Evolutionary conservation across 441 rosid species (phyloP).

Genomic region (Eugenia klotzschiana): DNA sequence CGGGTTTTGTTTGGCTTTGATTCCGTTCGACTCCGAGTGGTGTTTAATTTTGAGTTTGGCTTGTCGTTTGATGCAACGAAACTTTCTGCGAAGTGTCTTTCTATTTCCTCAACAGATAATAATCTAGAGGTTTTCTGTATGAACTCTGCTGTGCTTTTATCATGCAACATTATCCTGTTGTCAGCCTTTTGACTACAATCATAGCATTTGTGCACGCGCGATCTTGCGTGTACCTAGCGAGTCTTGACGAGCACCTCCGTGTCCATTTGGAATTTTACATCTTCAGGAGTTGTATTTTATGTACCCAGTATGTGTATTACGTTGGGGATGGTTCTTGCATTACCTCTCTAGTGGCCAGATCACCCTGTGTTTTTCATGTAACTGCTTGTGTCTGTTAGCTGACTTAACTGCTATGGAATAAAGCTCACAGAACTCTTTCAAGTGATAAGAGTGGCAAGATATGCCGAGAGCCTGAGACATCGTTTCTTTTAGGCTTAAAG

Average conservation of each 20-base stretch:
- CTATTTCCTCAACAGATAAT: neutral
- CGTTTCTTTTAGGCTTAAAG: neutral
- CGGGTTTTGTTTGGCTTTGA: neutral
- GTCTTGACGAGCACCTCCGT: neutral
- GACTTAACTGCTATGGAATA: neutral
- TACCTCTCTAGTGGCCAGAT: neutral
- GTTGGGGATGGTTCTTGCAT: neutral
- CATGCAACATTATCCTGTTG: neutral
- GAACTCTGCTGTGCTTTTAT: neutral
- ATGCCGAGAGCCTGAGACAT: neutral
- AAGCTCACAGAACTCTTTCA: neutral
- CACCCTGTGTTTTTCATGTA: neutral
- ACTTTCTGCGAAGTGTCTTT: neutral
- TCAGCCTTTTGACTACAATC: neutral
- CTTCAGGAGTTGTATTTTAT: neutral
- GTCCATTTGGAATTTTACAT: neutral
- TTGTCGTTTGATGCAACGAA: neutral
- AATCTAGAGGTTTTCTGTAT: neutral
- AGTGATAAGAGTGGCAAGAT: neutral
- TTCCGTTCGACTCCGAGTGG: neutral
- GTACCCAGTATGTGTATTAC: neutral
- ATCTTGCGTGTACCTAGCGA: neutral
- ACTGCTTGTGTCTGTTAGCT: neutral
- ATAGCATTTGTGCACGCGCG: neutral
- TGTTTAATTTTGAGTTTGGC: neutral